phyloP scores from a whole-genome alignment of 73 alveolate species.

The Tetrahymena elliotti region DNA sequence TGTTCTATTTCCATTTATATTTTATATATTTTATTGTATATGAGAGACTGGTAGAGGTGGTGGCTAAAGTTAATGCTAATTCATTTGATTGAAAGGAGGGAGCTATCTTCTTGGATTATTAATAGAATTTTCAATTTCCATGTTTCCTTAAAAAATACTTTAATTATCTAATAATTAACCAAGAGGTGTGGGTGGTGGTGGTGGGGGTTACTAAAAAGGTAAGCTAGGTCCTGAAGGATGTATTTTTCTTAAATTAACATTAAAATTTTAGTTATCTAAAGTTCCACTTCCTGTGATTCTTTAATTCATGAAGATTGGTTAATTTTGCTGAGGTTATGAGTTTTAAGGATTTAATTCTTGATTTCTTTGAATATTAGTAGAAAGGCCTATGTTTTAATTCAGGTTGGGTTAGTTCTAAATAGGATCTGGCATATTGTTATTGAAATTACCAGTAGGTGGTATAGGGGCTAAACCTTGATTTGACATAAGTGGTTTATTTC shows the following conservation, averaged over 20 bases:
- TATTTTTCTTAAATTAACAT: not conserved
- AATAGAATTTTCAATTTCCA: not conserved
- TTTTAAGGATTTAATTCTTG: not conserved
- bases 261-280: not conserved
- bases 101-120: not conserved
- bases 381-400: not conserved
- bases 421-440: not conserved
- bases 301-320: not conserved
- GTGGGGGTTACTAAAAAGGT: not conserved
- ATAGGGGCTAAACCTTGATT: not conserved
- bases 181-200: not conserved
- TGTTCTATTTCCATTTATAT: not conserved
- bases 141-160: not conserved
- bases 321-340: not conserved
- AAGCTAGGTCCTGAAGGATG: not conserved
- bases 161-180: not conserved
- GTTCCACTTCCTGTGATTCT: not conserved
- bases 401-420: not conserved
- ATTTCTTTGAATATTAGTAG: not conserved
- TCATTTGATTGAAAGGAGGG: not conserved
- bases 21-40: not conserved
- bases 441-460: not conserved
- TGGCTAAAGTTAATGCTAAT: not conserved
- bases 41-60: not conserved
- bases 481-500: not conserved